Base-by-base conservation (phyloP, 2,329 filamentous ascomycete genomes). In the Alternaria metachromatica region DNA sequence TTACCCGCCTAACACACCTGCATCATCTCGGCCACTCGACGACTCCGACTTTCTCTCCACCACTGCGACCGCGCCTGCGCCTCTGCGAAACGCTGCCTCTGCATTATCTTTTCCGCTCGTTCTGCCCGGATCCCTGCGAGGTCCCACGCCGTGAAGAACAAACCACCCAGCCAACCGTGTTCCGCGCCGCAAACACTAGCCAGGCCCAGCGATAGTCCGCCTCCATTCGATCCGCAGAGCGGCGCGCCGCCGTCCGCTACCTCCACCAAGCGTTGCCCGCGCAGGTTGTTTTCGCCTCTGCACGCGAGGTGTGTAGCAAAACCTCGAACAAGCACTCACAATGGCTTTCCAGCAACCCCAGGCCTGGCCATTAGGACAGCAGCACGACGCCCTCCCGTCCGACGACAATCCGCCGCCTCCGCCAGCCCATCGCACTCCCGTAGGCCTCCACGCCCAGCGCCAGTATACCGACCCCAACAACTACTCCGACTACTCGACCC, bases 401-500 rank as follows among this genome's bases (percentile, higher is more conserved):
- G 64, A 66, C 56, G 72, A 75, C 68, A 68, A 71, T 48, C 77
- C 77, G n/a, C 76, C 78, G 58, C 76, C 72, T 18, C 78, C 78
- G 46, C 77, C 78, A 37, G 68, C 64, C 45, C 77, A 79, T 64
- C 75, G 76, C 65, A 60, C 60, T 28, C 76, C 75, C 46, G 70
- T 73, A 3, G 73, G 72, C 63, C 66, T 69, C 65, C 70, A 75
- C 53, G 73, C 74, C 18, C 72, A 77, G 63, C 72, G 63, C 53
- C 70, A 66, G 51, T 72, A 73, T 60, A 57, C 55, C 53, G 70
- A 71, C 62, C 68, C 76, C 5, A 75, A 76, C 59, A 73, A 75
- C 66, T 78, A 78, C 71, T 75, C 77, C 9, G 67, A 78, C 68
- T 75, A 75, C 62, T 77, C 76, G 25, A 71, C 71, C 9, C 75